These are phyloP conservation scores for Babesia bovis DNA, from an alignment of 169 alveolate species.

Conservation along the genomic window DNA sequence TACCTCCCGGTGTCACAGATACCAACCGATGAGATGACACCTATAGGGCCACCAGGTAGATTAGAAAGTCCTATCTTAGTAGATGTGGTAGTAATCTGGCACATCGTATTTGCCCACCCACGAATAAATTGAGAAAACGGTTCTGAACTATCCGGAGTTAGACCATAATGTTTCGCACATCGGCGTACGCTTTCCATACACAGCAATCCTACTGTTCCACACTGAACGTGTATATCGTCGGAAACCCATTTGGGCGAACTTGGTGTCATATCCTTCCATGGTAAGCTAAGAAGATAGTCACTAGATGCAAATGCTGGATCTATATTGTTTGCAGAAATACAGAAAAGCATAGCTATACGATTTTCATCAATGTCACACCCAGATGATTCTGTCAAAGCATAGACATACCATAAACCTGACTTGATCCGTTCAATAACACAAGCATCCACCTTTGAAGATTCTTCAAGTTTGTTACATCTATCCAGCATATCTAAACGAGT, in stretches of 20 bases:
- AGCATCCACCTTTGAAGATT: neutral
- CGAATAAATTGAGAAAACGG: slow-evolving; percentile 11
- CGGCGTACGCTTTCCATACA: slow-evolving; percentile 66
- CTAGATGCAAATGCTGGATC: slow-evolving; percentile 5
- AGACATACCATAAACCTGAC: slow-evolving; percentile 43
- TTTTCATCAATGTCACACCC: slow-evolving; percentile 23
- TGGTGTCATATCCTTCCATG: slow-evolving; percentile 17
- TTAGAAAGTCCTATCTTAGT: slow-evolving; percentile 26
- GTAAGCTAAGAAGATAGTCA: slow-evolving; percentile 9
- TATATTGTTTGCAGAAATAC: slow-evolving; percentile 1
- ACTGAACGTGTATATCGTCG: slow-evolving; percentile 1
- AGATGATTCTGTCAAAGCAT: slow-evolving; percentile 33
- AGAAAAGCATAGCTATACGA: slow-evolving; percentile 11
- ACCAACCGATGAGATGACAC: slow-evolving; percentile 29
- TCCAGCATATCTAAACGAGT: slow-evolving; percentile 2
- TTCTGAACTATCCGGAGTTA: slow-evolving; percentile 5
- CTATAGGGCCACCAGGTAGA: slow-evolving; percentile 36
- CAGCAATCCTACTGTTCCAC: slow-evolving; percentile 72
- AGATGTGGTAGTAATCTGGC: slow-evolving; percentile 28
- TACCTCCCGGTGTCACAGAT: slow-evolving; percentile 33
- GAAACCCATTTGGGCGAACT: neutral
- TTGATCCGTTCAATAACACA: slow-evolving; percentile 7
- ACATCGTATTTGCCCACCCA: slow-evolving; percentile 37
- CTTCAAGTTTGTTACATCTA: neutral
- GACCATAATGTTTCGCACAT: slow-evolving; percentile 16